Evolutionary conservation across 1,284 basidiomycete genomes (phyloP).

Genomic region (Golubevia pallescens): DNA sequence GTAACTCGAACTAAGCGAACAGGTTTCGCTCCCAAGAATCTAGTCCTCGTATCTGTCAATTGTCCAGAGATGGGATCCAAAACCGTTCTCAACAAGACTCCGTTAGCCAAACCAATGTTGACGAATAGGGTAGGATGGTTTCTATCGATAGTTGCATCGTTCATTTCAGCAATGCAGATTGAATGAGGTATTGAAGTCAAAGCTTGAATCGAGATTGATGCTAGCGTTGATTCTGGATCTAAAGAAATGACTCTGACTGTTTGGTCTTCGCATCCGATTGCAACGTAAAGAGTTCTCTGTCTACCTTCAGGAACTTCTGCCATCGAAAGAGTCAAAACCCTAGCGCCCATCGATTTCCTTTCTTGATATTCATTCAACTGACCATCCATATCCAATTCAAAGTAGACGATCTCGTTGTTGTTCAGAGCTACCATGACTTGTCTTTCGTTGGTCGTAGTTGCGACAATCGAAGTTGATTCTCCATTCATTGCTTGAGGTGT

Average conservation of each 20-base stretch:
- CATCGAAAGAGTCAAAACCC: constrained; percentile 50
- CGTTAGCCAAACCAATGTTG: constrained; percentile 3
- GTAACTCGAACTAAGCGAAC: constrained; percentile 14
- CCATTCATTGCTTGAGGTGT: constrained; percentile 44
- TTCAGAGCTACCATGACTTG: constrained; percentile 57
- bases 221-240: constrained; percentile 4
- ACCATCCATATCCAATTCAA: constrained; percentile 63
- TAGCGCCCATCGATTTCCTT: constrained; percentile 49
- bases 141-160: constrained; percentile 2
- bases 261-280: constrained; percentile 1
- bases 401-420: constrained; percentile 62
- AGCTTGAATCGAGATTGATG: constrained; percentile 4
- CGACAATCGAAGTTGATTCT: constrained; percentile 46
- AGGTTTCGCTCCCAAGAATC: neutral
- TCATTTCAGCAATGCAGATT: constrained; percentile 3
- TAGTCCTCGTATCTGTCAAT: neutral
- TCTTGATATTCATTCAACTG: constrained; percentile 64
- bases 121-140: constrained; percentile 5
- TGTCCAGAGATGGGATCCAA: constrained; percentile 2
- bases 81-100: constrained; percentile 1
- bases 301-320: constrained; percentile 49
- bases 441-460: constrained; percentile 55
- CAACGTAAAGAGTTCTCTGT: constrained; percentile 79
- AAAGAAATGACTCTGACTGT: constrained; percentile 4
- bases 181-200: neutral